These are phyloP conservation scores for Fusarium sp. DNA, from an alignment of 2,329 filamentous ascomycete species.

Conservation along the genomic window DNA sequence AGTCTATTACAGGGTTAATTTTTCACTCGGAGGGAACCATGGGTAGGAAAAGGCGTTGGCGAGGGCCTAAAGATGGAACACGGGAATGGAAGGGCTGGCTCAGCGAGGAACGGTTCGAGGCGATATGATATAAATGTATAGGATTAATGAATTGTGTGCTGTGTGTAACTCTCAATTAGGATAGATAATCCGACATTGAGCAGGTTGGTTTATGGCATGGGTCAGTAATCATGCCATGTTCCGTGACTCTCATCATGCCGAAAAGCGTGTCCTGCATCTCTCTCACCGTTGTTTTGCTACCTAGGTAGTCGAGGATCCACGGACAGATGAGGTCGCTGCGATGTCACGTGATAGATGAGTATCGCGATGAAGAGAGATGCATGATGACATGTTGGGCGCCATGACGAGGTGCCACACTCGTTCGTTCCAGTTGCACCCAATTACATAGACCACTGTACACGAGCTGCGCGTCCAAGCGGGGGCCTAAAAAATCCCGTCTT, in stretches of 20 bases:
- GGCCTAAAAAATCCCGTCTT: slow-evolving; percentile 13
- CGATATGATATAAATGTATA: slow-evolving; percentile 42
- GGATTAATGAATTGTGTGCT: slow-evolving; percentile 23
- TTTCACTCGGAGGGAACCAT: slow-evolving; percentile 24
- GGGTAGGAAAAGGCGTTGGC: slow-evolving; percentile 39
- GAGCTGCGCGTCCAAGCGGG: slow-evolving; percentile 29
- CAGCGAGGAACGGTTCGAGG: slow-evolving; percentile 24
- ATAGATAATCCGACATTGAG: not conserved
- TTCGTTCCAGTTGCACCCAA: slow-evolving; percentile 30
- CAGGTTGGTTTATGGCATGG: not conserved
- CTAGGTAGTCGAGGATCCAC: slow-evolving; percentile 13
- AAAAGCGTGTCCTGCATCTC: slow-evolving; percentile 1
- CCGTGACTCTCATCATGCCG: slow-evolving; percentile 7
- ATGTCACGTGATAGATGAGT: slow-evolving; percentile 34
- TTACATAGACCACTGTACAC: slow-evolving; percentile 28
- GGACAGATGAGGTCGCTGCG: slow-evolving; percentile 1
- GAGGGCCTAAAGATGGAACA: slow-evolving; percentile 11
- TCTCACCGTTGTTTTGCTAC: slow-evolving; percentile 4
- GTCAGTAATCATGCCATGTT: slow-evolving; percentile 1
- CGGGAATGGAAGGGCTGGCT: slow-evolving; percentile 14
- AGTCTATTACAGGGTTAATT: slow-evolving; percentile 28
- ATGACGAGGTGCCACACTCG: slow-evolving; percentile 29
- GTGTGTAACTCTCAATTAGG: no score
- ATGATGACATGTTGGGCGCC: slow-evolving; percentile 33
- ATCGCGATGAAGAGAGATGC: slow-evolving; percentile 13